A percentile compares a stretch with the other conserved stretches of the same genome.
phyloP scores from a whole-genome alignment of 2,329 filamentous ascomycete genomes.

The Didymella keratinophila region DNA sequence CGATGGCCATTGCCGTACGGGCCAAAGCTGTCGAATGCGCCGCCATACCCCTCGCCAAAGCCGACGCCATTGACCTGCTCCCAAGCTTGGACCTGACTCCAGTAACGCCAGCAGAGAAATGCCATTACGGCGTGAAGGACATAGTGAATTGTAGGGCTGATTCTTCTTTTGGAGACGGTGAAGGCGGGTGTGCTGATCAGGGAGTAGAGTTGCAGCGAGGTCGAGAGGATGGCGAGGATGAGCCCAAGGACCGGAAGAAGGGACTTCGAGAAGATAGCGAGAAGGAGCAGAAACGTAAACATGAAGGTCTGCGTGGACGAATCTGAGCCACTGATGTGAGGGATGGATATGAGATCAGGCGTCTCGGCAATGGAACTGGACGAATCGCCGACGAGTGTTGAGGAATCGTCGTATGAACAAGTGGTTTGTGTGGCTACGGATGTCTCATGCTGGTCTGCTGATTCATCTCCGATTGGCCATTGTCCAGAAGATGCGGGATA shows the following conservation, averaged over 20 bases:
- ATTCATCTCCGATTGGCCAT: neutral
- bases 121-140: neutral
- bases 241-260: neutral
- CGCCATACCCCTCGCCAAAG: conserved; percentile 6
- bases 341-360: neutral
- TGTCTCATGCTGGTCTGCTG: neutral
- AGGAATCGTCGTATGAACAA: neutral
- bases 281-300: neutral
- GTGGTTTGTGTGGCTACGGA: neutral
- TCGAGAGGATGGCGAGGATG: neutral
- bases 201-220: neutral
- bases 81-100: conserved; percentile 1
- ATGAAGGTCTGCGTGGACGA: too few species aligned
- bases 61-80: conserved; percentile 11
- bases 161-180: neutral
- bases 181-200: neutral
- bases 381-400: neutral
- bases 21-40: neutral
- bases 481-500: neutral
- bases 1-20: neutral
- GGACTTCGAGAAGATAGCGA: too few species aligned
- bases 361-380: neutral
- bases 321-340: neutral
- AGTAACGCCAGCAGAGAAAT: neutral
- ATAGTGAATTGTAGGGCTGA: neutral